Evolutionary conservation across 228 moss, liverwort and hornwort species (phyloP), one percentile per base, ranked within the genome.

Genomic region (Sphagnum magellanicum): DNA sequence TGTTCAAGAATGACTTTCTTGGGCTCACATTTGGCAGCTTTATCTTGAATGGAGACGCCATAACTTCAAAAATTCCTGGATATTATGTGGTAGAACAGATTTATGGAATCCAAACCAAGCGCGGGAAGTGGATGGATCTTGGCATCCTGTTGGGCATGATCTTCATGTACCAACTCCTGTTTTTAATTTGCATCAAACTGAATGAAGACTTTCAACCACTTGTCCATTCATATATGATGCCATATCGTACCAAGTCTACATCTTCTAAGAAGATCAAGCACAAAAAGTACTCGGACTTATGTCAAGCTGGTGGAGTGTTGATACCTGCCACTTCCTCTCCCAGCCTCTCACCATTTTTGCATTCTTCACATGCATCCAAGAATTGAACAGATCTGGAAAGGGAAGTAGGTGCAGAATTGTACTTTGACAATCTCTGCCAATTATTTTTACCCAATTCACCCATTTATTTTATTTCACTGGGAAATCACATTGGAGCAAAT

Each of bases 141-240:
- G 73, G 65, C 10, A 67, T 81, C 49, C n/a, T 88, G 57, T 51
- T 61, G 32, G 68, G 69, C 64, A 84, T 84, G 84, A 79, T 84
- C n/a, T 10, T 88, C 46, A 32, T 4, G 0, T 88, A 88, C 77
- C 84, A 84, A 59, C 5, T 75, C 57, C 63, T 88, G 63, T 88
- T 88, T 75, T 84, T 88, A 50, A 55, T 77, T n/a, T 84, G 79
- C 71, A 88, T 88, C 64, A 88, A 88, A 10, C 0, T 88, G 71
- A 75, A 48, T 9, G 87, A 88, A 73, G 77, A 88, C 59, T 4
- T 88, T 59, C 79, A 84, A 13, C 87, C 87, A 14, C 79, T 78
- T n/a, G 63, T 87, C 69, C 86, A 82, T 6, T 86, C 76, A 75
- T 73, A 75, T 67, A 15, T 86, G 66, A 78, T 80, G 48, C 86